Base-by-base conservation (phyloP, 2,329 filamentous ascomycete genomes). In the Macrophomina tecta region DNA sequence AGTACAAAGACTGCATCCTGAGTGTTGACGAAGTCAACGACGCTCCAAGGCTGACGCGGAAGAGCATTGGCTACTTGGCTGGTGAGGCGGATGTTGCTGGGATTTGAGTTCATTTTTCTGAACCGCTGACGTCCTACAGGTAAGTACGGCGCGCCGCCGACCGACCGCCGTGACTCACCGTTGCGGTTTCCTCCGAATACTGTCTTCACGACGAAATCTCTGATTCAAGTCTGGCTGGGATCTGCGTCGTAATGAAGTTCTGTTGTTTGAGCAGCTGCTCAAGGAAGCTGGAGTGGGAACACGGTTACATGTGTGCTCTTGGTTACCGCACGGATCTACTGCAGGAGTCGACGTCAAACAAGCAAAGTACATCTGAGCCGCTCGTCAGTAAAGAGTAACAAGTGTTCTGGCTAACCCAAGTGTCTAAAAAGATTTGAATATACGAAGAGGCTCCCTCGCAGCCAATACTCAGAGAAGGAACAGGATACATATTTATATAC, bases 201-300 rank as follows among this genome's bases (percentile, higher is more conserved):
- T 8, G 32, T 30, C 2, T 32, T 55, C 9, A 32, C 51, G 3
- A 23, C 18, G 16, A 55, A 55, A 23, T 30, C 16, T 9, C 51
- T 56, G 8, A 46, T 61, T 16, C 40, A 61, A 8, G 30, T 48
- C 40, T 61, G 56, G 56, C 7, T 48, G 38, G 40, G 56, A 61
- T 46, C 56, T 40, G 8, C 45, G 38, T 12, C 38, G 56, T 12
- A 40, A 61, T 32, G 56, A 48, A 28, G 56, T 38, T 36, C 30
- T 46, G 14, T 11, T 61, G 28, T 61, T 61, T n/a, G 56, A 46
- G 38, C 14, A 36, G 56, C 14, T 46, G 28, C 45, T 61, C 28
- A 46, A 14, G 14, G 56, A 46, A n/a, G n/a, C 14, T 3, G 40
- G 11, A 0, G 1, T 34, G 40, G 5, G 32, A 28, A 61, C 40